A percentile compares a stretch with the other conserved stretches of the same genome.
These are phyloP conservation scores for Globisporangium irregulare DNA, from an alignment of 352 stramenopile genomes.

Conservation along the genomic window DNA sequence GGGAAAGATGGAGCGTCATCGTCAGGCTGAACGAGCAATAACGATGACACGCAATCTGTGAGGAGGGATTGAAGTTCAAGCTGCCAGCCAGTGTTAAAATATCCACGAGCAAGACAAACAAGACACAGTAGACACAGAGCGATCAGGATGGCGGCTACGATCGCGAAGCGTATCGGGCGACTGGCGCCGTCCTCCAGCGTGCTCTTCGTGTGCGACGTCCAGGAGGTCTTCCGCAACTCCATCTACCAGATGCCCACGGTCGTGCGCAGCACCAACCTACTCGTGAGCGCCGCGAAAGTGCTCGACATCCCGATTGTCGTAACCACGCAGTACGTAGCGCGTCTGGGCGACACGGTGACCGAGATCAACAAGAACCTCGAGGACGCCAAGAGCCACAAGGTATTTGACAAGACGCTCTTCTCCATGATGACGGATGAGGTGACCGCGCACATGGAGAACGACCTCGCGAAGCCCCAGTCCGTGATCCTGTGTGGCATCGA, in stretches of 20 bases:
- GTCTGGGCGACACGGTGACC: constrained; percentile 88
- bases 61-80: constrained; percentile 9
- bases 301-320: constrained; percentile 92
- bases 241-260: constrained; percentile 94
- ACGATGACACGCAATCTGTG: not conserved
- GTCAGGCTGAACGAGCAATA: not conserved
- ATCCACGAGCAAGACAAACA: not conserved
- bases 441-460: constrained; percentile 58
- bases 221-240: constrained; percentile 94
- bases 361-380: constrained; percentile 69
- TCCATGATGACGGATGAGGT: constrained; percentile 97
- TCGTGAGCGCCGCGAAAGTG: constrained; percentile 70
- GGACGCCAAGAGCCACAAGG: constrained; percentile 38
- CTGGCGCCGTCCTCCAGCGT: constrained; percentile 67
- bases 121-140: not conserved
- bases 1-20: too few relatives aligned
- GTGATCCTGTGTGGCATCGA: constrained; percentile 98
- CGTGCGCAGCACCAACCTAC: constrained; percentile 73
- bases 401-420: constrained; percentile 98
- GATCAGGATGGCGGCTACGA: not conserved
- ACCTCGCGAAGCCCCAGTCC: constrained; percentile 57
- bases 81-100: not conserved
- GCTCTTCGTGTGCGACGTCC: constrained; percentile 96
- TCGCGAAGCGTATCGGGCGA: constrained; percentile 33
- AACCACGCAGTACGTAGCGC: constrained; percentile 96